A percentile compares a stretch with the other conserved stretches of the same genome.
Conservation (phyloP, 106 monocot species). For the Allium cepa region DNA sequence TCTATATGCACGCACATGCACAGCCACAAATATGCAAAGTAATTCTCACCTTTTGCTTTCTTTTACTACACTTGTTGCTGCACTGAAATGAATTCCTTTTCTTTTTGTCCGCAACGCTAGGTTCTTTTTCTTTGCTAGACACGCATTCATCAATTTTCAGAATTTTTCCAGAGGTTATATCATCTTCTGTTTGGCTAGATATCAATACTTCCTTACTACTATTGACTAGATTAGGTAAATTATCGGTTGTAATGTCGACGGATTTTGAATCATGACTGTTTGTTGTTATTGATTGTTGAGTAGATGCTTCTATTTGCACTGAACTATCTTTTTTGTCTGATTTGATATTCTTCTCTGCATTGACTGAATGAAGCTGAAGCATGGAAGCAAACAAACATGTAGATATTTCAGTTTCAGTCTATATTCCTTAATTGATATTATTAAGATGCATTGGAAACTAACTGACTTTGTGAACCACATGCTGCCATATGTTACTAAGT, state of each 20-base stretch:
- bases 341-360: too few species aligned
- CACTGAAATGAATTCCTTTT: conserved; percentile 20
- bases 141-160: conserved; percentile 26
- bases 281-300: conserved; percentile 40
- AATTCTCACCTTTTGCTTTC: conserved; percentile 47
- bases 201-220: conserved; percentile 6
- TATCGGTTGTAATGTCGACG: conserved; percentile 36
- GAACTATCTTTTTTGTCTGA: neutral
- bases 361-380: conserved; percentile 29
- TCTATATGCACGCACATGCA: too few species aligned
- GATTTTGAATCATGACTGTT: conserved; percentile 31
- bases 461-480: conserved; percentile 79
- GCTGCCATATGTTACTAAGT: conserved; percentile 79
- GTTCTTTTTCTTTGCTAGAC: conserved; percentile 16
- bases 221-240: conserved; percentile 11
- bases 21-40: neutral
- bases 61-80: conserved; percentile 26
- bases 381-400: conserved; percentile 22
- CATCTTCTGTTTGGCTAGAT: conserved; percentile 23
- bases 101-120: conserved; percentile 11
- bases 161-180: conserved; percentile 24
- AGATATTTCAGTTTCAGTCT: too few species aligned
- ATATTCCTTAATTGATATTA: too few species aligned
- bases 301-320: conserved; percentile 34
- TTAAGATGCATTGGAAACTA: neutral